phyloP scores from a whole-genome alignment of 1,284 basidiomycete genomes.

The Hypsizygus ulmarius region DNA sequence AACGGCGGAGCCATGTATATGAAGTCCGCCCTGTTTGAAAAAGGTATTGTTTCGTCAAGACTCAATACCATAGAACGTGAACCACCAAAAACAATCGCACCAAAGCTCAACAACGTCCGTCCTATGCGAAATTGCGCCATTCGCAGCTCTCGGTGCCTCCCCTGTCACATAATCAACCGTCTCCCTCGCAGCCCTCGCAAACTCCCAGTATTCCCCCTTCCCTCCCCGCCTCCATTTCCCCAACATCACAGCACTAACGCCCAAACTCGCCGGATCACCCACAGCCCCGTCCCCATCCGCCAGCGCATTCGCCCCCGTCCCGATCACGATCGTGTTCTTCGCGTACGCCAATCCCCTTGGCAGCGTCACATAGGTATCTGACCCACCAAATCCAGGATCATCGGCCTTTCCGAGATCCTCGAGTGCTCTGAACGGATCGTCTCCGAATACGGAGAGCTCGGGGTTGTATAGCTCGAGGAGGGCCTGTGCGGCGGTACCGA shows the following conservation, averaged over 20 bases:
- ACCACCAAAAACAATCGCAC: slow-evolving; percentile 27
- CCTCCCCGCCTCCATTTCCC: slow-evolving; percentile 30
- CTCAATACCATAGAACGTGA: background rate
- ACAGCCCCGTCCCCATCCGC: slow-evolving; percentile 33
- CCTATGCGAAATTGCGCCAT: slow-evolving; percentile 55
- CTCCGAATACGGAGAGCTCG: slow-evolving; percentile 37
- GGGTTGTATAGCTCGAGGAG: slow-evolving; percentile 42
- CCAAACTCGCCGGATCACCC: slow-evolving; percentile 44
- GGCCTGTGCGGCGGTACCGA: slow-evolving; percentile 39
- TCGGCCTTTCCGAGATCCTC: background rate
- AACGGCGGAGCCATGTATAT: slow-evolving; percentile 66
- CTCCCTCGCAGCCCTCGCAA: slow-evolving; percentile 27
- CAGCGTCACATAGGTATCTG: slow-evolving; percentile 24
- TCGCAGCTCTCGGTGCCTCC: slow-evolving; percentile 41
- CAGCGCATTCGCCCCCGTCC: slow-evolving; percentile 34
- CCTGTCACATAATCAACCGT: slow-evolving; percentile 36
- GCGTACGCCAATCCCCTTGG: slow-evolving; percentile 32
- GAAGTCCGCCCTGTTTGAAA: slow-evolving; percentile 49
- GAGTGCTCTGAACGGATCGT: slow-evolving; percentile 27
- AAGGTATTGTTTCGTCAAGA: slow-evolving; percentile 3
- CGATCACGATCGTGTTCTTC: slow-evolving; percentile 33
- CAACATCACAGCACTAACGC: slow-evolving; percentile 39
- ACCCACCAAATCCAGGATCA: too few species aligned
- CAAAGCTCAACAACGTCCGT: slow-evolving; percentile 41
- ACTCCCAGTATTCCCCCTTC: slow-evolving; percentile 19